Conservation (phyloP, 202 grass and related monocot species). For the Musa balbisiana region DNA sequence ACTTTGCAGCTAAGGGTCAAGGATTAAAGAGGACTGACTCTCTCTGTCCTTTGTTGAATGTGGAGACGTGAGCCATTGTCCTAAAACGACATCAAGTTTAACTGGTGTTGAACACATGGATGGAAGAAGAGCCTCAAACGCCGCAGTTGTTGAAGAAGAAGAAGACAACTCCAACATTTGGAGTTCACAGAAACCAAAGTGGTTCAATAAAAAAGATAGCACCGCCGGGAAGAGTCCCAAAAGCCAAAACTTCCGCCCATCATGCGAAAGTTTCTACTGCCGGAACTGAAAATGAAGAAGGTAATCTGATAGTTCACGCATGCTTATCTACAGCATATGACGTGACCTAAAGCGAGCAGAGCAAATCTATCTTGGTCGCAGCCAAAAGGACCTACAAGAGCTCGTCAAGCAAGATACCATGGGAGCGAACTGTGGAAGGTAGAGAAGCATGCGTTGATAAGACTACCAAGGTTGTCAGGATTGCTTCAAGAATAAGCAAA, state of each 20-base stretch:
- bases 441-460: neutral
- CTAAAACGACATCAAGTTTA: slow-evolving; percentile 2
- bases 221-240: neutral
- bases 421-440: neutral
- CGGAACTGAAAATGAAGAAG: neutral
- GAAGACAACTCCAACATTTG: too few species aligned
- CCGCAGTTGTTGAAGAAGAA: too few species aligned
- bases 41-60: too few species aligned
- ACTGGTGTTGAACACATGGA: neutral
- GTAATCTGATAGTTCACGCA: neutral
- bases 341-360: neutral
- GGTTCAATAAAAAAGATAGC: too few species aligned
- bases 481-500: too few species aligned
- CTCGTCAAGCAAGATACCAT: neutral
- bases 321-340: neutral
- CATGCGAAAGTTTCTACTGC: neutral
- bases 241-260: slow-evolving; percentile 6
- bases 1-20: too few species aligned
- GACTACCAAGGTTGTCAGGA: too few species aligned
- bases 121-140: too few species aligned
- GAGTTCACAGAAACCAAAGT: too few species aligned
- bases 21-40: too few species aligned
- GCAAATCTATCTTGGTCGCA: neutral
- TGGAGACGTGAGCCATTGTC: neutral
- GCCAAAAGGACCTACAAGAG: neutral